Evolutionary conservation across 306 rosid species (phyloP), one percentile per base, ranked within the genome.

Genomic region (Rubus parviflorus): DNA sequence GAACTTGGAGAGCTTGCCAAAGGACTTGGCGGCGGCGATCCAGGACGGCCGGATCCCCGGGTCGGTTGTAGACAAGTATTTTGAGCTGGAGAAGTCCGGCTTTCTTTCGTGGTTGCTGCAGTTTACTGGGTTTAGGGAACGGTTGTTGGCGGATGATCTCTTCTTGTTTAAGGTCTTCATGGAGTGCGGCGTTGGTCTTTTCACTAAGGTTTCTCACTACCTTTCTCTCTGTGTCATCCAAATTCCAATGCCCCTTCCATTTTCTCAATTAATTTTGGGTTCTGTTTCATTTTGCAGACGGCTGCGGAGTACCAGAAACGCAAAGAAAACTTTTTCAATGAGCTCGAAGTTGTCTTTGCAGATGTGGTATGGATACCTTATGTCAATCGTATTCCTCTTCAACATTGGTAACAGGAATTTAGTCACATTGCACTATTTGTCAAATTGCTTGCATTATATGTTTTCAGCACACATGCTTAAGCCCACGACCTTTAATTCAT

Each of bases 111-210:
- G 99, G 99, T 52, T 95, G 83, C 82, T 95, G 80, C 92, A 90
- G 89, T 92, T 90, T 25, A 82, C 88, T 5, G 97, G 93, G 0
- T 95, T 95, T 72, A 90, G 78, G 77, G 99, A 95, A 88, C 87
- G 99, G 6, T 88, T 95, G 45, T 80, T 95, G 70, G 99, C 99
- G 0, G 99, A 95, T 76, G 99, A 95, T 85, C 88, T 95, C 51
- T 95, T 95, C 82, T 84, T 95, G 25, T 94, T 93, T 2, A 95
- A 95, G 82, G 77, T 95, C 15, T 85, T 3, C n/a, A 84, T 95
- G 81, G 98, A 95, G 69, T 95, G 98, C 68, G 97, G 98, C 47
- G 98, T 95, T 76, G 98, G 98, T 47, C 68, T 95, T 81, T 92
- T 92, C 80, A 91, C 98, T 25, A 95, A 95, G 98, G 97, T 95